Evolutionary conservation across 2,329 filamentous ascomycete genomes (phyloP).

Genomic region (Fusarium neocosmosporiellum): DNA sequence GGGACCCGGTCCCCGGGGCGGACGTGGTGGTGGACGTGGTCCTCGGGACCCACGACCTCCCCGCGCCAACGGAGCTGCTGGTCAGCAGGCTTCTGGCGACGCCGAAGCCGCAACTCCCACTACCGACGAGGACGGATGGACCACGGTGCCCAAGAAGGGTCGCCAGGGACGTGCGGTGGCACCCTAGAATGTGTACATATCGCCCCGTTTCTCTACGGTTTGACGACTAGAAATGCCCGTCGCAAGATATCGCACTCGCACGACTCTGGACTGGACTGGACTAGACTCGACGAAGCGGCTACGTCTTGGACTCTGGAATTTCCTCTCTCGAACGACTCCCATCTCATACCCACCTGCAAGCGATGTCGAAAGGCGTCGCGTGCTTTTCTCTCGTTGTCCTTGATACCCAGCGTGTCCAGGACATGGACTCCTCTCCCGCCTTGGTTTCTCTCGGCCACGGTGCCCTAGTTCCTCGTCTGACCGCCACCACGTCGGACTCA

Average conservation of each 20-base stretch:
- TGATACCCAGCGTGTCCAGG: slow-evolving; percentile 15
- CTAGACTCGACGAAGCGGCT: slow-evolving; percentile 22
- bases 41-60: slow-evolving; percentile 58
- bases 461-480: slow-evolving; percentile 39
- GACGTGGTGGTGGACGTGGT: slow-evolving; percentile 56
- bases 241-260: slow-evolving; percentile 44
- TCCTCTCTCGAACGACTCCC: slow-evolving; percentile 33
- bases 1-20: slow-evolving; percentile 57
- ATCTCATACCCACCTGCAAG: slow-evolving; percentile 32
- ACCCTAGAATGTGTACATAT: slow-evolving; percentile 51
- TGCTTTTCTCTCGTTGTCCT: slow-evolving; percentile 27
- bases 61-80: slow-evolving; percentile 61
- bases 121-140: slow-evolving; percentile 72
- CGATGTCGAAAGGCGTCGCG: slow-evolving; percentile 5
- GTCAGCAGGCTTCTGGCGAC: slow-evolving; percentile 48
- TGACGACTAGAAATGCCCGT: slow-evolving; percentile 50
- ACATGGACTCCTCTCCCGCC: slow-evolving; percentile 29
- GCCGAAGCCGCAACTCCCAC: slow-evolving; percentile 52
- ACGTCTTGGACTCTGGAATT: slow-evolving; percentile 32
- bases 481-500: slow-evolving; percentile 41
- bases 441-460: slow-evolving; percentile 29
- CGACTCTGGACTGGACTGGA: slow-evolving; percentile 10
- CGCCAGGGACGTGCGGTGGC: slow-evolving; percentile 48
- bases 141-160: slow-evolving; percentile 61
- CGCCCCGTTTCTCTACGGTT: slow-evolving; percentile 48